Base-by-base conservation (phyloP, 2,329 filamentous ascomycete genomes). In the Fusarium sulawesiense region DNA sequence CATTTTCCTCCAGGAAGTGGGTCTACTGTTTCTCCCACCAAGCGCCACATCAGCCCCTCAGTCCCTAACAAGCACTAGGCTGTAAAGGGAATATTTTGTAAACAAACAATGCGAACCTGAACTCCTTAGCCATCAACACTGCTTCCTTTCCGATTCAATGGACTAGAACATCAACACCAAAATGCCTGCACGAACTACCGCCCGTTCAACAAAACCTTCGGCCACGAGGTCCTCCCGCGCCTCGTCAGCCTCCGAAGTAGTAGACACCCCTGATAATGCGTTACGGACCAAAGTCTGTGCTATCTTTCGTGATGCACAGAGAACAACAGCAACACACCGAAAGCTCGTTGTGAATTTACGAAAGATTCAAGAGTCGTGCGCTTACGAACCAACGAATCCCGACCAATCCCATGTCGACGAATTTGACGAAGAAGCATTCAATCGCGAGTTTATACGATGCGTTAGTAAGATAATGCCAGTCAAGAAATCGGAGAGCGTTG, bases 401-500 rank as follows among this genome's bases (percentile, higher is more conserved):
- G 88, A 85, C 68, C 87, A 87, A 75, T 73, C 78, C 6, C 78
- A 84, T 13, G 83, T 86, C 13, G 87, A 90, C 71, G 91, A 93
- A 13, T 92, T 94, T 68, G 90, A 93, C 46, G 94, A 97, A 78
- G 87, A 91, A 50, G 91, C 96, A 61, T 98, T 99, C 83, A 97
- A 96, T 75, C 83, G 85, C 29, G 95, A 99, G 79, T 89, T 98
- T 60, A 87, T 90, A 60, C 88, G 96, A 76, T 98, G 94, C 77
- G 87, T 97, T 25, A 80, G 97, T 72, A 88, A 94, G 58, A 87
- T 95, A 53, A 88, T 99, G 84, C 88, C 91, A 2, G 90, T 98
- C 61, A 97, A 95, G 84, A 98, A 98, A 84, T 91, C 92, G 40
- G 96, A 99, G 81, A 86, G 88, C 16, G 94, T 93, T 3, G 96